A percentile compares a stretch with the other conserved stretches of the same genome.
Evolutionary conservation across 1,284 basidiomycete species (phyloP).

Genomic region (Ceratobasidium sp.): DNA sequence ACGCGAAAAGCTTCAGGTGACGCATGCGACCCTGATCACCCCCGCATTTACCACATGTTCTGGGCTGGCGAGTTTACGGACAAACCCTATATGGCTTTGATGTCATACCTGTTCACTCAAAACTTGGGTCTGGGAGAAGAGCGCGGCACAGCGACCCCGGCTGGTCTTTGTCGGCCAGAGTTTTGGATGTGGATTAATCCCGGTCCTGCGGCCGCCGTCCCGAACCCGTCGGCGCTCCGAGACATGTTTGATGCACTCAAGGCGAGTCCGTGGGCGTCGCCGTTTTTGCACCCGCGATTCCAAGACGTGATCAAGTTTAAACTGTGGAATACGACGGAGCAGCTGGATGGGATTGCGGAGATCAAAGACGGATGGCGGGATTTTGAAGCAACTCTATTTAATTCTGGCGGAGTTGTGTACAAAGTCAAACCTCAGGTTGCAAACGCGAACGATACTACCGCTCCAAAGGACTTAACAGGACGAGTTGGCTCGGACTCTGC

Average conservation of each 20-base stretch:
- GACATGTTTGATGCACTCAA: constrained; percentile 78
- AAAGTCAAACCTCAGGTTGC: constrained; percentile 57
- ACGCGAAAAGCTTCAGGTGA: constrained; percentile 1
- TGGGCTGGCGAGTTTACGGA: constrained; percentile 89
- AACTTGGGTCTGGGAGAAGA: constrained; percentile 77
- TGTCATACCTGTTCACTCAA: constrained; percentile 86
- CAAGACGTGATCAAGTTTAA: constrained; percentile 86
- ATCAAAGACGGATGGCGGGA: constrained; percentile 82
- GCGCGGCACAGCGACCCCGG: constrained; percentile 56
- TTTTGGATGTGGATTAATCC: constrained; percentile 93
- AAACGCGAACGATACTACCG: constrained; percentile 50
- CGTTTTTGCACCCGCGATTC: constrained; percentile 86
- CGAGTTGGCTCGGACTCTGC: constrained; percentile 70
- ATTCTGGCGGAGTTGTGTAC: constrained; percentile 74
- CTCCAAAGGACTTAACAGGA: constrained; percentile 62
- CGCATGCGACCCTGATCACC: constrained; percentile 77
- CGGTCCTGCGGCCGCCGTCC: constrained; percentile 74
- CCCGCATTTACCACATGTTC: constrained; percentile 87
- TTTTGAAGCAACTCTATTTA: constrained; percentile 66
- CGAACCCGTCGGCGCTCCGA: constrained; percentile 76
- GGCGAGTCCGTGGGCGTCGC: constrained; percentile 86
- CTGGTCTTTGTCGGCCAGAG: constrained; percentile 73
- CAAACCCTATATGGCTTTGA: constrained; percentile 83
- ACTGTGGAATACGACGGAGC: constrained; percentile 92
- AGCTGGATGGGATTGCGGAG: constrained; percentile 84